Conservation (phyloP, 768 basidiomycete genomes). For the Podaxis sp. region DNA sequence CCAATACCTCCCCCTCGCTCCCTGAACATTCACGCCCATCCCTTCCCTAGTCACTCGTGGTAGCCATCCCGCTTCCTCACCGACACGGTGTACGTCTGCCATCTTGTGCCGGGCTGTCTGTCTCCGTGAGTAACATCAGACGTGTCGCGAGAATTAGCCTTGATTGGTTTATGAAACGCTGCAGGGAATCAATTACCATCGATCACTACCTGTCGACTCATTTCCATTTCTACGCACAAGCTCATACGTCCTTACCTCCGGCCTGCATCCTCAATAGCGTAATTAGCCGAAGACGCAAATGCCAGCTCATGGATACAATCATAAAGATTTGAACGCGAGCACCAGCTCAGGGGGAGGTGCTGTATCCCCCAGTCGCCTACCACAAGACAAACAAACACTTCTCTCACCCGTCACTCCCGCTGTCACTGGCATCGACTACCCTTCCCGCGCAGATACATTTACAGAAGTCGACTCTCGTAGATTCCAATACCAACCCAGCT, state of each 20-base stretch:
- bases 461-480: conserved; percentile 33
- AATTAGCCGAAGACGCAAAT: conserved; percentile 19
- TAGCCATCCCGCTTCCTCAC: conserved; percentile 1
- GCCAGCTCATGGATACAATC: conserved; percentile 22
- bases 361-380: conserved; percentile 4
- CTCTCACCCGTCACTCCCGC: conserved; percentile 42
- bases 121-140: neutral
- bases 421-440: conserved; percentile 48
- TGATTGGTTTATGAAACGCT: neutral
- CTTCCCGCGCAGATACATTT: conserved; percentile 36
- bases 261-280: conserved; percentile 9
- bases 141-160: neutral
- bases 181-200: conserved; percentile 4
- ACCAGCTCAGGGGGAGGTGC: conserved; percentile 7
- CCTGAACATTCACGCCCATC: neutral
- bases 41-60: conserved; percentile 1
- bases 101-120: neutral
- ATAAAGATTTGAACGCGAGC: conserved; percentile 9
- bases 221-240: conserved; percentile 20
- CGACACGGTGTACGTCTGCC: neutral
- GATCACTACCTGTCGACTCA: conserved; percentile 10
- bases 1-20: neutral
- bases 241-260: conserved; percentile 10
- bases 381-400: conserved; percentile 24
- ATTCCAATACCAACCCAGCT: conserved; percentile 25